A percentile compares a stretch with the other conserved stretches of the same genome.
Evolutionary conservation across 345 rosid genomes (phyloP).

Genomic region (Rhizophora apiculata): DNA sequence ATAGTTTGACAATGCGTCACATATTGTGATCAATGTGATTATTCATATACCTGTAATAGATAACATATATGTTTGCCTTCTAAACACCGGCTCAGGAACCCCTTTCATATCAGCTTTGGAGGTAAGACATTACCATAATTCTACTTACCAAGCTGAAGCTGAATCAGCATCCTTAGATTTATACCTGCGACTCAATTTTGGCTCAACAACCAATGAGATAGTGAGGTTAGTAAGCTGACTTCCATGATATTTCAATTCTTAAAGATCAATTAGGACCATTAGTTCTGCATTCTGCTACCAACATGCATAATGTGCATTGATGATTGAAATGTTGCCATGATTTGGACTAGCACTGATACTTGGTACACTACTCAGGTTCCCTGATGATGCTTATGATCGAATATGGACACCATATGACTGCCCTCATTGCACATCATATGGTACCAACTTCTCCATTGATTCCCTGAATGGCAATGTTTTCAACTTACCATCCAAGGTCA

Average conservation of each 20-base stretch:
- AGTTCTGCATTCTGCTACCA: too few relatives aligned
- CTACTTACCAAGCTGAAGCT: slow-evolving; percentile 7
- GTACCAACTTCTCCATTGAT: slow-evolving; percentile 4
- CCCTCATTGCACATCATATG: background rate
- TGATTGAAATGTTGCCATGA: background rate
- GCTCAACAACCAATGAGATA: slow-evolving; percentile 15
- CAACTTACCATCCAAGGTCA: slow-evolving; percentile 26
- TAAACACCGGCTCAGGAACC: slow-evolving; percentile 25
- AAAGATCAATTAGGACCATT: too few relatives aligned
- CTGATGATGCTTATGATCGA: slow-evolving; percentile 29
- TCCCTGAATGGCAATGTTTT: slow-evolving; percentile 8
- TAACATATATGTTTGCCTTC: slow-evolving; percentile 28
- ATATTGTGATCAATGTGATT: slow-evolving; percentile 31
- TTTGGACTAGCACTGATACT: background rate
- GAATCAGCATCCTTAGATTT: background rate
- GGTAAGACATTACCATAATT: slow-evolving; percentile 27
- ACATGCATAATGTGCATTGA: too few relatives aligned
- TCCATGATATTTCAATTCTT: too few relatives aligned
- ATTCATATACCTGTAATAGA: slow-evolving; percentile 20
- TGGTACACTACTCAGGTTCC: slow-evolving; percentile 12
- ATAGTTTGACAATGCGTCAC: slow-evolving; percentile 25
- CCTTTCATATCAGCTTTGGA: slow-evolving; percentile 39
- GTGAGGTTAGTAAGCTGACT: slow-evolving; percentile 26
- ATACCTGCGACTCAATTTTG: slow-evolving; percentile 27
- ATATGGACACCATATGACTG: slow-evolving; percentile 31